A percentile compares a stretch with the other conserved stretches of the same genome.
These are phyloP conservation scores for Candida patagonica DNA, from an alignment of 805 yeast genomes.

Conservation along the genomic window DNA sequence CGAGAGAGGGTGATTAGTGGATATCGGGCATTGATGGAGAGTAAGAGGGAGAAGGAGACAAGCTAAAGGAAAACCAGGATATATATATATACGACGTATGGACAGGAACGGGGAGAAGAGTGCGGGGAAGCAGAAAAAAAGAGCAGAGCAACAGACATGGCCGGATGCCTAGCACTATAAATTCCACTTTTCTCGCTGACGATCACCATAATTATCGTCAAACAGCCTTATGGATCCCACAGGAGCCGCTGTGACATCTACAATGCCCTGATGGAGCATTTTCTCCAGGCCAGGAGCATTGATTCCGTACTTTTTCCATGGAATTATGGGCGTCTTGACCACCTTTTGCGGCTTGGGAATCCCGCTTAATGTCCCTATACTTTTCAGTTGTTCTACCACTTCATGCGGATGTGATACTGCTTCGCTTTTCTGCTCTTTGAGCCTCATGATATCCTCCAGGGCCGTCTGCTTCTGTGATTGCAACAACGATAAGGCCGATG, in stretches of 20 bases:
- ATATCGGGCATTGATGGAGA: slow-evolving; percentile 25
- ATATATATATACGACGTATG: no score
- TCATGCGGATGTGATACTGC: slow-evolving; percentile 22
- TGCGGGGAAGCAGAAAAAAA: background rate
- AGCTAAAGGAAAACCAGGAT: background rate
- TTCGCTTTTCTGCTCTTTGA: slow-evolving; percentile 18
- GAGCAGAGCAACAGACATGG: background rate
- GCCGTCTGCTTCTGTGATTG: slow-evolving; percentile 20
- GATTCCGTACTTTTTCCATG: slow-evolving; percentile 28
- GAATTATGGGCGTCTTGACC: slow-evolving; percentile 23
- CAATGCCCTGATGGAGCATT: slow-evolving; percentile 18
- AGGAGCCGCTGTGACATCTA: slow-evolving; percentile 10
- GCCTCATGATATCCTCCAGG: slow-evolving; percentile 18
- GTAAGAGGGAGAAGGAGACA: slow-evolving; percentile 1
- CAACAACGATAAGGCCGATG: slow-evolving; percentile 22
- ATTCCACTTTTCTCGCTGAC: background rate
- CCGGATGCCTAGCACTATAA: background rate
- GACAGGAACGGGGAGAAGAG: background rate
- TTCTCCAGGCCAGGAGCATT: slow-evolving; percentile 21
- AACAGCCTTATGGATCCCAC: slow-evolving; percentile 17
- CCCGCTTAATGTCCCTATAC: slow-evolving; percentile 8
- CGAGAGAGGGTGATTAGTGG: slow-evolving; percentile 28
- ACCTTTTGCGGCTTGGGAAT: slow-evolving; percentile 22
- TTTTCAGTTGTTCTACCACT: slow-evolving; percentile 16
- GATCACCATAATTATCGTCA: slow-evolving; percentile 10